Evolutionary conservation across 495 filamentous ascomycete genomes (phyloP).

Genomic region (Podospora pseudoanserina): DNA sequence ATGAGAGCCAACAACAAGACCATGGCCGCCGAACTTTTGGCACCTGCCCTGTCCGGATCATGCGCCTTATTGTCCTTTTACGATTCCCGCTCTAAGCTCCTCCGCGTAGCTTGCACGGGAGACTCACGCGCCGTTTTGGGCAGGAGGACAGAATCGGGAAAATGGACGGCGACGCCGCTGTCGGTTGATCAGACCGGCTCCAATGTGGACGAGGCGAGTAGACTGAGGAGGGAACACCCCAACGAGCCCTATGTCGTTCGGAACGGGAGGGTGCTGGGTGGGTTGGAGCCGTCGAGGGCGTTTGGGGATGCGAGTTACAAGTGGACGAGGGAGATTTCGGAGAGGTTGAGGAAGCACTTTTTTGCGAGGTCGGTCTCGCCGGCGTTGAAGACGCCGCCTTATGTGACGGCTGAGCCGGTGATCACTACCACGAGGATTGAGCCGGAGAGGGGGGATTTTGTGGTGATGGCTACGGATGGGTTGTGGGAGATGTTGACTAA

Average conservation of each 20-base stretch:
- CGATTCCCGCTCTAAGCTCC: constrained; percentile 73
- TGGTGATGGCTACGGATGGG: constrained; percentile 95
- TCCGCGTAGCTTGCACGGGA: constrained; percentile 90
- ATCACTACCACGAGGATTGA: constrained; percentile 94
- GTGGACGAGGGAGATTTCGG: constrained; percentile 80
- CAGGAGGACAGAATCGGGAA: constrained; percentile 68
- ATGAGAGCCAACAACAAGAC: constrained; percentile 80
- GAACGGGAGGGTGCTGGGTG: constrained; percentile 86
- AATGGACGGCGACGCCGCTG: constrained; percentile 87
- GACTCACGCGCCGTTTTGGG: constrained; percentile 93
- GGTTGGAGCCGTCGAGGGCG: constrained; percentile 85
- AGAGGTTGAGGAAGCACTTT: constrained; percentile 75
- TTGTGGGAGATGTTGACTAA: constrained; percentile 99
- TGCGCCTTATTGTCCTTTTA: constrained; percentile 97
- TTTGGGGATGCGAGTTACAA: constrained; percentile 98
- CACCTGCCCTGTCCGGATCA: constrained; percentile 89
- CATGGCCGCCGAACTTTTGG: constrained; percentile 83
- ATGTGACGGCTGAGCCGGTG: constrained; percentile 95
- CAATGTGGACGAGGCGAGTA: constrained; percentile 74
- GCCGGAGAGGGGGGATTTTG: constrained; percentile 85
- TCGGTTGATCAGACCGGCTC: constrained; percentile 90
- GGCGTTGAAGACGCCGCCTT: constrained; percentile 85
- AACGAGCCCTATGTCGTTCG: constrained; percentile 78
- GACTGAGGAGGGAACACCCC: constrained; percentile 80
- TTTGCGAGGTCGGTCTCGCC: constrained; percentile 72